Evolutionary conservation across 148 eudicot species (phyloP), one percentile per base, ranked within the genome.

Genomic region (Rheum nobile): DNA sequence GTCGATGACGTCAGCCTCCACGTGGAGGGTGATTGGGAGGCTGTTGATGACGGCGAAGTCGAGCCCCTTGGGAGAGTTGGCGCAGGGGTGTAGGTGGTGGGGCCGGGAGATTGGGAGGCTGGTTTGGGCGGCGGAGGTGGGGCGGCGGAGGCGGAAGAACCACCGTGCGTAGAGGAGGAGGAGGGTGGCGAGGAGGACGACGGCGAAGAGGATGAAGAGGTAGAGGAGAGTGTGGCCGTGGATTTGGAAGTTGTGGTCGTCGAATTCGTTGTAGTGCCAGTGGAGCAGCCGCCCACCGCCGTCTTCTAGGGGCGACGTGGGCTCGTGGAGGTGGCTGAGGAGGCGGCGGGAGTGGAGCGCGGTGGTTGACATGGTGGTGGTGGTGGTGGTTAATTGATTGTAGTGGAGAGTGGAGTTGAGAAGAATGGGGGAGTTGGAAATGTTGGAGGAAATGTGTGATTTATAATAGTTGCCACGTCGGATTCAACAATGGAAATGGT

Each of bases 151-250:
- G 0, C 89, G 82, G 80, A 87, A 85, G 81, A 83, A 82, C 93
- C 97, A 87, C 0, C 89, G 85, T 8, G 91, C 84, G 85, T 86
- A 90, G 72, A 90, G 80, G 79, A 86, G 74, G 10, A 88, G 46
- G 10, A 90, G 83, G 0, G 88, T 80, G 42, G 83, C 72, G 0
- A 92, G 74, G 59, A 92, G 82, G 63, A 87, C 72, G 43, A 84
- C 47, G 21, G 88, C 76, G 83, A 92, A 86, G 52, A 92, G 85
- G 31, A 90, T 85, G 83, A 85, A 68, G 74, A 88, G 65, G 85
- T 84, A 90, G 78, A 92, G 82, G 72, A 92, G 79, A 0, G 96
- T 86, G 31, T 80, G 87, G 77, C 97, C 92, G 47, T 83, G 91
- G 74, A 92, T 82, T 80, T 88, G 79, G 80, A 92, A 92, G 81